Conservation (phyloP, 2,329 filamentous ascomycete species). For the Fusarium solani-melongenae region DNA sequence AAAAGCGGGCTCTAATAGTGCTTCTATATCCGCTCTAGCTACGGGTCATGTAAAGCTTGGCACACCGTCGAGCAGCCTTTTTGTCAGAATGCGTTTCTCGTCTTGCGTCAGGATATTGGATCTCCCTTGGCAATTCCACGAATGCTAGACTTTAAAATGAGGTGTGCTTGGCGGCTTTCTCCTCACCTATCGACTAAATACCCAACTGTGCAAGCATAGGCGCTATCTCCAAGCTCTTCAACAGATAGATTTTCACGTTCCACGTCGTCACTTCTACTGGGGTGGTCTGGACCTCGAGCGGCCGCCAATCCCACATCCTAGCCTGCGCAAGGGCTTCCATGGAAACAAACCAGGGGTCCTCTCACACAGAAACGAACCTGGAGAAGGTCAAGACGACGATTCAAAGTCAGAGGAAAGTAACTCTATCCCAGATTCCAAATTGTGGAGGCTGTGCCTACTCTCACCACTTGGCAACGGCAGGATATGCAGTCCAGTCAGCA, state of each 20-base stretch:
- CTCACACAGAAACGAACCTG: slow-evolving; percentile 12
- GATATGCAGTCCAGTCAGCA: not conserved
- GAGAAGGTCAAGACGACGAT: slow-evolving; percentile 17
- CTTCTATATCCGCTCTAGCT: not conserved
- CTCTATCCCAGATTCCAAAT: slow-evolving; percentile 2
- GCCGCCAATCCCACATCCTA: not conserved
- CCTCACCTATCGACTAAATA: not conserved
- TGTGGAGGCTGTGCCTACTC: slow-evolving; percentile 20
- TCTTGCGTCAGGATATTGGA: not conserved
- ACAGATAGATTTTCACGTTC: not conserved
- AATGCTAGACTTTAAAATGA: not conserved
- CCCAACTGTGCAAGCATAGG: not conserved
- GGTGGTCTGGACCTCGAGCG: not conserved
- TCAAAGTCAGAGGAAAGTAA: not conserved
- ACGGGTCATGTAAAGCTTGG: slow-evolving; percentile 19
- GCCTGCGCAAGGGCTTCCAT: not conserved
- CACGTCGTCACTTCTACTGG: not conserved
- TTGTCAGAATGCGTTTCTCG: not conserved
- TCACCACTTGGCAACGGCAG: not conserved
- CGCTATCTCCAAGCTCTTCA: not conserved
- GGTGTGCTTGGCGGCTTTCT: not conserved
- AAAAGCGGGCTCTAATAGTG: slow-evolving; percentile 23
- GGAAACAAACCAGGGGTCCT: slow-evolving; percentile 11
- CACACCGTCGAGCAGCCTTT: slow-evolving; percentile 6
- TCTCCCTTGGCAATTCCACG: not conserved